Conservation (phyloP, 2,329 filamentous ascomycete genomes). For the Fusarium torulosum region DNA sequence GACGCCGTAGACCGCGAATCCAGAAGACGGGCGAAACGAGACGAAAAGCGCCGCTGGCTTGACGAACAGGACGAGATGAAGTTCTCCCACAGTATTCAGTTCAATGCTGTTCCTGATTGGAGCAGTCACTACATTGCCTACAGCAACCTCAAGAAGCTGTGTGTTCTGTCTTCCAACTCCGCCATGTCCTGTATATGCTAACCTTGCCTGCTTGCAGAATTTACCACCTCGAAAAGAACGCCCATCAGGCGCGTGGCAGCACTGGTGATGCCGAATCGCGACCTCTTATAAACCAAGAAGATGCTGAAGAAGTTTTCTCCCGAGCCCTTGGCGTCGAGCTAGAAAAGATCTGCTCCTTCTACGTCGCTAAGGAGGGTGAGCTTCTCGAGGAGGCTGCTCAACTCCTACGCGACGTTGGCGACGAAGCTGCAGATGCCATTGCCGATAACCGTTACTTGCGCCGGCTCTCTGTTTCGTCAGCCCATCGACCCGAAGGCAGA, state of each 20-base stretch:
- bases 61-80: slow-evolving; percentile 91
- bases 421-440: slow-evolving; percentile 71
- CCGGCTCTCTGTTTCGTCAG: slow-evolving; percentile 49
- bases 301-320: slow-evolving; percentile 85
- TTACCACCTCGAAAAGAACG: slow-evolving; percentile 91
- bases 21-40: slow-evolving; percentile 60
- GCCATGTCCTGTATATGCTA: slow-evolving; percentile 3
- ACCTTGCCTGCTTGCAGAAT: slow-evolving; percentile 72
- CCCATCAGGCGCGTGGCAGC: slow-evolving; percentile 68
- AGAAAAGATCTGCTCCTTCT: slow-evolving; percentile 95
- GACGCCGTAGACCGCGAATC: slow-evolving; percentile 51
- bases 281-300: slow-evolving; percentile 79
- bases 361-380: slow-evolving; percentile 88
- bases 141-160: slow-evolving; percentile 99
- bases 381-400: slow-evolving; percentile 84
- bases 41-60: slow-evolving; percentile 76
- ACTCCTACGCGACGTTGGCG: slow-evolving; percentile 79
- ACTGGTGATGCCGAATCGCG: slow-evolving; percentile 82
- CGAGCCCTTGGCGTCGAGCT: slow-evolving; percentile 88
- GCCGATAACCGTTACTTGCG: slow-evolving; percentile 56
- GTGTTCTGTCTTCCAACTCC: slow-evolving; percentile 53
- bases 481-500: slow-evolving; percentile 27
- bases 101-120: slow-evolving; percentile 99
- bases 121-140: slow-evolving; percentile 98
- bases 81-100: slow-evolving; percentile 99